Evolutionary conservation across 2,329 filamentous ascomycete genomes (phyloP).

Genomic region (Diaporthe caulivora): DNA sequence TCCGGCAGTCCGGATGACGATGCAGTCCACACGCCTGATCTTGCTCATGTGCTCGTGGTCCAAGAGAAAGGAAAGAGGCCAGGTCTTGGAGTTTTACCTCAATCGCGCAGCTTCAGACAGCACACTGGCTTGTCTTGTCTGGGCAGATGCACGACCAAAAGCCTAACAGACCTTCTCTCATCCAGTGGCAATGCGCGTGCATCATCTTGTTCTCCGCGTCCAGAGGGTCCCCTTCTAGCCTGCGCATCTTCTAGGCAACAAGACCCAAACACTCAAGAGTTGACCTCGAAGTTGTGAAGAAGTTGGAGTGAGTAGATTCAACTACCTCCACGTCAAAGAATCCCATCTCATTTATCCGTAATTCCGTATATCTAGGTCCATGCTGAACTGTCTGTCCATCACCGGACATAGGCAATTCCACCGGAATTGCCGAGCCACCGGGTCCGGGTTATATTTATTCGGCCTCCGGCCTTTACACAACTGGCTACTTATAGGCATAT

Average conservation of each 20-base stretch:
- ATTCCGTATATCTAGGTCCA: too few relatives aligned
- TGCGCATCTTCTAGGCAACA: not conserved
- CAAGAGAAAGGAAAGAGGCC: not conserved
- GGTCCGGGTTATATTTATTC: not conserved
- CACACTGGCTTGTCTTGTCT: not conserved
- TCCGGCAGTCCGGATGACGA: not conserved
- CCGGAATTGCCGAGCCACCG: constrained; percentile 3
- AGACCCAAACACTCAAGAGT: not conserved
- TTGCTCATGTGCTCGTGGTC: not conserved
- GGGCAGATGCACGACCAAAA: not conserved
- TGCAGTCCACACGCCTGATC: not conserved
- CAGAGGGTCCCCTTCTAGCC: not conserved
- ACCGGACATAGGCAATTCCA: not conserved
- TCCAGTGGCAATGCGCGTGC: not conserved
- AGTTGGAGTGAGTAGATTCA: not conserved
- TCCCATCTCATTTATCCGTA: not conserved
- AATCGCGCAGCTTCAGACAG: not conserved
- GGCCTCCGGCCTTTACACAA: not conserved
- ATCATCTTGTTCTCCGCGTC: not conserved
- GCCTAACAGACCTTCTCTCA: not conserved
- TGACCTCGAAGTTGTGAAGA: not conserved
- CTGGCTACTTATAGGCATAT: not conserved
- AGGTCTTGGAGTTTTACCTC: not conserved
- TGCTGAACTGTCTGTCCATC: not conserved
- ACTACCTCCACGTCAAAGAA: not conserved